Evolutionary conservation across 352 stramenopile genomes (phyloP).

Genomic region (Phytophthora sp.): DNA sequence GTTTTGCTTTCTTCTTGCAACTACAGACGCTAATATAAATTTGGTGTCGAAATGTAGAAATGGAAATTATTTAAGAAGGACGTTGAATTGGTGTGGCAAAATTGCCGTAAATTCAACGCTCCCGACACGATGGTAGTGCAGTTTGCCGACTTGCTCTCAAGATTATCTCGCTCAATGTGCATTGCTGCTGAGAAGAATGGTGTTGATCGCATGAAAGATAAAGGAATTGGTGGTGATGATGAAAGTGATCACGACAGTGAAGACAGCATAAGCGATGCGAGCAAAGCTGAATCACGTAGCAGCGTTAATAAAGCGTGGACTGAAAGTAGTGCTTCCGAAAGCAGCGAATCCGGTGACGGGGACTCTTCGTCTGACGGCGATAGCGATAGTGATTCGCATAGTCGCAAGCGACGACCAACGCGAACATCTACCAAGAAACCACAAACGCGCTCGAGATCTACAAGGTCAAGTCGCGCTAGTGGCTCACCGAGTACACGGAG

Average conservation of each 20-base stretch:
- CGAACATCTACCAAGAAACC: constrained; percentile 23
- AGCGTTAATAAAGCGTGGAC: constrained; percentile 71
- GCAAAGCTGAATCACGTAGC: constrained; percentile 43
- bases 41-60: constrained; percentile 52
- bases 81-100: constrained; percentile 82
- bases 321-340: constrained; percentile 68
- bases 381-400: constrained; percentile 41
- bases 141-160: constrained; percentile 73
- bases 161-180: constrained; percentile 70
- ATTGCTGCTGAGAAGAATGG: constrained; percentile 64
- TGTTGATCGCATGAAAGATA: constrained; percentile 44
- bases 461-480: constrained; percentile 16
- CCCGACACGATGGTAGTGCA: constrained; percentile 77
- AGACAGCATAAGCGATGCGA: constrained; percentile 54
- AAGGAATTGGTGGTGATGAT: constrained; percentile 16
- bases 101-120: constrained; percentile 85
- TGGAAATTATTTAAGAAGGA: constrained; percentile 85
- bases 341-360: constrained; percentile 59
- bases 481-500: constrained; percentile 1
- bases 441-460: constrained; percentile 22
- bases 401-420: constrained; percentile 28
- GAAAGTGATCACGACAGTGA: constrained; percentile 40
- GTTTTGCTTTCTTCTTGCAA: too few species aligned
- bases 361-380: constrained; percentile 49
- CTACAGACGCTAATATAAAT: constrained; percentile 13